Evolutionary conservation across 1,284 basidiomycete genomes (phyloP), one percentile per base, ranked within the genome.

Genomic region (Entoloma clypeatum): DNA sequence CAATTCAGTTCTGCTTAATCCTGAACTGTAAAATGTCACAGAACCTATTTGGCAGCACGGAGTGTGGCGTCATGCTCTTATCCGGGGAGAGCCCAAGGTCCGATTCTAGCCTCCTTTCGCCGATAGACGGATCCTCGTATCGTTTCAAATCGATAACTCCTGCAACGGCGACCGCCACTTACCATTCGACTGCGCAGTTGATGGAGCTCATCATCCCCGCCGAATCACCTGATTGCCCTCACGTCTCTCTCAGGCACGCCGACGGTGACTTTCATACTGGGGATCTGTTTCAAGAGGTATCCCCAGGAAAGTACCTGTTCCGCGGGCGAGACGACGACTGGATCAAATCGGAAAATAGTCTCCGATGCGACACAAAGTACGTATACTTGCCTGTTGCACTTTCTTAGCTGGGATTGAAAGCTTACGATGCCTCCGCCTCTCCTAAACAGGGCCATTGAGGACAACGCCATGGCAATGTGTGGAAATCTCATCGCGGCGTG

Each of bases 11-110:
- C 21, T 32, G 39, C 45, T 46, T 27, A 36, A 31, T 32, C 35
- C 30, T 44, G 21, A 44, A 34, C 17, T 37, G n/a, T 28, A 33
- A 6, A 16, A 8, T 33, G 34, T 44, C 39, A 22, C 50, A 76
- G 71, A 81, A 81, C 52, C 66, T 78, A 18, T 82, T 80, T 53
- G 79, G 80, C 24, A 81, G 71, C 57, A 82, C 79, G 3, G 79
- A 82, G 57, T 74, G 72, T 48, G 76, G 78, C 28, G 73, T 71
- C 3, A 77, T 77, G 62, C 62, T 82, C 48, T 50, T 72, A 24
- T 77, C 76, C n/a, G 49, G 63, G 28, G 67, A 65, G 19, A 64
- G 59, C 32, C 54, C 56, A 22, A 69, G 67, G 39, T 64, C 50
- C 38, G 59, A 63, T 39, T 61, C 67, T 41, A 54, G 57, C 46